Evolutionary conservation across 306 rosid species (phyloP).

Genomic region (Gastrolobium bilobum): DNA sequence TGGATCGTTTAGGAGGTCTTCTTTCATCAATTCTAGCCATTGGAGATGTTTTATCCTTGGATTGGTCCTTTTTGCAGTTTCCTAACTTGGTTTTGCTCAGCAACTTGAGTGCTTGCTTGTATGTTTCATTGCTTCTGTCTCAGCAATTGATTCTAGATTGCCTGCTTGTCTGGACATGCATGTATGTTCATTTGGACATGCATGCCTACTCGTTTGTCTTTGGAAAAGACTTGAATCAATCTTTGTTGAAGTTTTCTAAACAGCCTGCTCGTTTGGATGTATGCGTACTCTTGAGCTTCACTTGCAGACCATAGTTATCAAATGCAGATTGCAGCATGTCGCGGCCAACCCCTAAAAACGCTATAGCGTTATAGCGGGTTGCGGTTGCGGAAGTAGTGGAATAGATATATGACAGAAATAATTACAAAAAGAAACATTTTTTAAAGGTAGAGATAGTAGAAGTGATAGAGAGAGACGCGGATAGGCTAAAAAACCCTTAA

Average conservation of each 20-base stretch:
- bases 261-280: background rate
- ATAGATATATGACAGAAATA: too few relatives aligned
- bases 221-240: background rate
- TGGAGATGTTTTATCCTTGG: constrained; percentile 9
- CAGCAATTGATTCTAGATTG: background rate
- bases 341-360: too few relatives aligned
- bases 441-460: too few relatives aligned
- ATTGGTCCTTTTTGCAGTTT: constrained; percentile 13
- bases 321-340: too few relatives aligned
- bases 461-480: too few relatives aligned
- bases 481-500: too few relatives aligned
- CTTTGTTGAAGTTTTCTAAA: background rate
- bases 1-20: background rate
- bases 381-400: too few relatives aligned
- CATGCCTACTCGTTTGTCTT: background rate
- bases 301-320: too few relatives aligned
- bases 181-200: constrained; percentile 14
- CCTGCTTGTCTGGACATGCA: background rate
- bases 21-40: background rate
- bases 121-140: background rate
- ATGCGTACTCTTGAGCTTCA: background rate
- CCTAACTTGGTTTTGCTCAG: constrained; percentile 6
- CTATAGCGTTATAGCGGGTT: too few relatives aligned
- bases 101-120: background rate
- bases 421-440: too few relatives aligned